phyloP scores from a whole-genome alignment of 139 green algal genomes.

The Tetraselmis striata region DNA sequence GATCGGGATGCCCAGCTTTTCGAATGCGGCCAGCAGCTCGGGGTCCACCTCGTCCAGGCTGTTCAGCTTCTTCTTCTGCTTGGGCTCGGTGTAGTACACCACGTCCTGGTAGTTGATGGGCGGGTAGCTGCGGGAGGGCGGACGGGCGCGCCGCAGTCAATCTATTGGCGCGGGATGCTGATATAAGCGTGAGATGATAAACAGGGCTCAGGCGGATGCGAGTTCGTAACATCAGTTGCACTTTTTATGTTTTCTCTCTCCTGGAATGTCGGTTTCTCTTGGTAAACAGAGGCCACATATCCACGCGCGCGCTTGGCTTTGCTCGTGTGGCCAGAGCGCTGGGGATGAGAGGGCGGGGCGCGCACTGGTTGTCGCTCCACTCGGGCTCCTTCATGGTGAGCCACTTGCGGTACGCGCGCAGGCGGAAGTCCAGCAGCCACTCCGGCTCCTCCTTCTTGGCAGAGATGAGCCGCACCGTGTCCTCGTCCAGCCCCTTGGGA shows the following conservation, averaged over 20 bases:
- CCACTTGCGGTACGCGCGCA: conserved; percentile 92
- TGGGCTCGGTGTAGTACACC: conserved; percentile 95
- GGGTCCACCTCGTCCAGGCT: conserved; percentile 93
- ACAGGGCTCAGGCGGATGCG: not conserved
- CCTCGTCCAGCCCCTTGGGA: conserved; percentile 79
- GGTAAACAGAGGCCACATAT: too few relatives aligned
- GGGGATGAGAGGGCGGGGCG: not conserved
- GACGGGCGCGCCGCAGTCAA: too few relatives aligned
- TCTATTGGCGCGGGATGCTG: too few relatives aligned
- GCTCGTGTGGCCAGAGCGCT: too few relatives aligned
- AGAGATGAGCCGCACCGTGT: conserved; percentile 92
- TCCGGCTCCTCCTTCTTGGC: conserved; percentile 98
- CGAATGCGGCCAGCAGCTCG: conserved; percentile 91
- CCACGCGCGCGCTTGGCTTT: too few relatives aligned
- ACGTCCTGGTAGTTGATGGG: conserved; percentile 84
- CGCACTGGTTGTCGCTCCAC: conserved; percentile 85
- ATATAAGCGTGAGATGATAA: not conserved
- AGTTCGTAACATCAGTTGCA: too few relatives aligned
- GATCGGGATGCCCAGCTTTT: conserved; percentile 96
- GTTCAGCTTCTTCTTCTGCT: conserved; percentile 76
- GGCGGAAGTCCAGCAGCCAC: conserved; percentile 96
- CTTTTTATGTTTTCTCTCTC: too few relatives aligned
- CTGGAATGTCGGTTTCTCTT: too few relatives aligned
- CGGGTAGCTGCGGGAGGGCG: conserved; percentile 53
- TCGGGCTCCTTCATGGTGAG: conserved; percentile 91